A percentile compares a stretch with the other conserved stretches of the same genome.
Conservation (phyloP, 495 filamentous ascomycete genomes). For the Hypoxylon lenormandii region DNA sequence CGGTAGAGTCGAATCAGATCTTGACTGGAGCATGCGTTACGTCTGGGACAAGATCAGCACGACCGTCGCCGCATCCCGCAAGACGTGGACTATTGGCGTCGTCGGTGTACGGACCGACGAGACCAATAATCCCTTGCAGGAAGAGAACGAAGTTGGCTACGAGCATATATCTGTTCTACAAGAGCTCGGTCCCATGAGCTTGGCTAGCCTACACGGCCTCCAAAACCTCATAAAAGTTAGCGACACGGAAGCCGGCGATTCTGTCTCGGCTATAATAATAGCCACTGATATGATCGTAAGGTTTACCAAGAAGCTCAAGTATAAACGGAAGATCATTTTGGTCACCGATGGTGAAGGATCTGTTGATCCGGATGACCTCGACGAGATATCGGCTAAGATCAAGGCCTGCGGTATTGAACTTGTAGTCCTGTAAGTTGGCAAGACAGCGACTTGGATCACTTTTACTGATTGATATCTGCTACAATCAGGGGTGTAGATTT, state of each 20-base stretch:
- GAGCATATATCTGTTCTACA: conserved; percentile 80
- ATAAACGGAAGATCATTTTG: conserved; percentile 80
- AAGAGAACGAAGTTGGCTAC: conserved; percentile 71
- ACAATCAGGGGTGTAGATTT: conserved; percentile 84
- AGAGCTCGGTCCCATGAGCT: conserved; percentile 75
- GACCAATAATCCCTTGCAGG: conserved; percentile 73
- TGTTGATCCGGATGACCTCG: conserved; percentile 75
- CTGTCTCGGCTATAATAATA: conserved; percentile 84
- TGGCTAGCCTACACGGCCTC: conserved; percentile 75
- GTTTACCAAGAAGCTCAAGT: conserved; percentile 90
- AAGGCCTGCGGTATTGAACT: conserved; percentile 81
- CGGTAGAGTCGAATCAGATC: conserved; percentile 81
- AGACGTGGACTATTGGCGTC: conserved; percentile 82
- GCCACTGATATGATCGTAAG: conserved; percentile 86
- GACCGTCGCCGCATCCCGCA: conserved; percentile 83
- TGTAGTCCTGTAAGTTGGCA: conserved; percentile 74
- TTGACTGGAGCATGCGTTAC: conserved; percentile 91
- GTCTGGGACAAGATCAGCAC: conserved; percentile 95
- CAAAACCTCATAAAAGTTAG: conserved; percentile 74
- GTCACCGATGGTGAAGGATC: conserved; percentile 81
- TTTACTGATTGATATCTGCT: conserved; percentile 22
- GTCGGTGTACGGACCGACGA: conserved; percentile 84
- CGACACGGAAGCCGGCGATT: conserved; percentile 71
- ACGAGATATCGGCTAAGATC: conserved; percentile 75
- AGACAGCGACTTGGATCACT: background rate